Percentiles rank a stretch among this genome's conserved stretches.
These are phyloP conservation scores for Podospora conica DNA, from an alignment of 495 filamentous ascomycete species.

Conservation along the genomic window DNA sequence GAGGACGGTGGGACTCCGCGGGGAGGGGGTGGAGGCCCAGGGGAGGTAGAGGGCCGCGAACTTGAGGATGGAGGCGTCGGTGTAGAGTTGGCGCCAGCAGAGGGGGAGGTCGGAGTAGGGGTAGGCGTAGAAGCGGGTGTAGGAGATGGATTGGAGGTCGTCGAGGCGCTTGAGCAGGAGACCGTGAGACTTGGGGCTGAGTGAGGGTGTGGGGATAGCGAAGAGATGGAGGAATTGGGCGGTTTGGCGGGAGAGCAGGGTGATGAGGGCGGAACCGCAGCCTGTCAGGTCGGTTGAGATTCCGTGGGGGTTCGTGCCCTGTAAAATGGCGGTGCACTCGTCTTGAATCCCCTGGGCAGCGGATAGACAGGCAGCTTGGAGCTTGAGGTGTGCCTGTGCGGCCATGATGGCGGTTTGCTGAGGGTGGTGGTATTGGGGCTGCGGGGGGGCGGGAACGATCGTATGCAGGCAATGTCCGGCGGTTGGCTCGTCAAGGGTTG, in stretches of 20 bases:
- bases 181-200: not conserved
- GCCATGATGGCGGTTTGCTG: not conserved
- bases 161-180: slow-evolving; percentile 33
- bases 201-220: not conserved
- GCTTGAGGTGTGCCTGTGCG: not conserved
- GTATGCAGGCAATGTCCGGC: not conserved
- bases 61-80: slow-evolving; percentile 67
- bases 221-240: slow-evolving; percentile 16
- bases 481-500: no score
- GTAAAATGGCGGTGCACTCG: slow-evolving; percentile 24
- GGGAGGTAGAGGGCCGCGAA: slow-evolving; percentile 37
- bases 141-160: slow-evolving; percentile 39
- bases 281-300: slow-evolving; percentile 16
- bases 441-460: not conserved
- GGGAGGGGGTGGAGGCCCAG: not conserved
- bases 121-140: slow-evolving; percentile 63
- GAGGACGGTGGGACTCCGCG: slow-evolving; percentile 25
- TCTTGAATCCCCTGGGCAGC: slow-evolving; percentile 20
- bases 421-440: not conserved
- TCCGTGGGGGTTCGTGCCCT: not conserved
- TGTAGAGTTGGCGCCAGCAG: slow-evolving; percentile 74
- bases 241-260: slow-evolving; percentile 35
- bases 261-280: slow-evolving; percentile 32
- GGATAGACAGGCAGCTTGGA: slow-evolving; percentile 12
- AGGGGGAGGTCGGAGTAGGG: slow-evolving; percentile 66